Base-by-base conservation (phyloP, 164 flowering plant species). In the Vitis labrusca region DNA sequence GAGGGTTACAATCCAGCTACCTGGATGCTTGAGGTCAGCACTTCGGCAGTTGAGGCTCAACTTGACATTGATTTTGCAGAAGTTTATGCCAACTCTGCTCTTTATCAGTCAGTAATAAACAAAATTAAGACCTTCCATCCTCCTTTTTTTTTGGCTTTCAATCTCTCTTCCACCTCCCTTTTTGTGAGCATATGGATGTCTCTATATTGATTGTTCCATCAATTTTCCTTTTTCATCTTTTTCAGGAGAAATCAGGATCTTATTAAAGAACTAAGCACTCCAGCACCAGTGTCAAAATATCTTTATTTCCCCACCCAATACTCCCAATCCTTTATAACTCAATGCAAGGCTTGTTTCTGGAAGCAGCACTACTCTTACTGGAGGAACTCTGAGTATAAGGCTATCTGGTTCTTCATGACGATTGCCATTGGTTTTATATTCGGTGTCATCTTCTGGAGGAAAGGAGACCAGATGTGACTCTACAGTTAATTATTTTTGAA, bases 21-120 rank as follows among this genome's bases (percentile, higher is more conserved):
- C 11, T 88, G 92, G 92, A 86, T 88, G 92, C 69, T 88, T 63
- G 92, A 88, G 19, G 81, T 85, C 54, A 83, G 76, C 37, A 55
- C 86, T 55, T 6, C 88, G 48, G 65, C 86, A 16, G 72, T 80
- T 9, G 92, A 88, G 60, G 63, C 44, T 32, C 44, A 32, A 3
- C 44, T 32, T 32, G 44, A 32, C 7, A 32, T 32, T 32, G 44
- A 32, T 32, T 32, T 32, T 32, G 44, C 44, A 32, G 44, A 32
- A 32, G 44, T 32, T 32, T 32, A 32, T 32, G 44, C 44, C 44
- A 32, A 32, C 44, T 32, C 44, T 32, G 44, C 44, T 32, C 44
- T 32, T 32, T 32, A 78, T 58, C 81, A 80, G 54, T 83, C 80
- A 53, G 84, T 32, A 32, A 32, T 32, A 32, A 32, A 32, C 44